Evolutionary conservation across 345 rosid species (phyloP), one percentile per base, ranked within the genome.

Genomic region (Gossypium herbaceum): DNA sequence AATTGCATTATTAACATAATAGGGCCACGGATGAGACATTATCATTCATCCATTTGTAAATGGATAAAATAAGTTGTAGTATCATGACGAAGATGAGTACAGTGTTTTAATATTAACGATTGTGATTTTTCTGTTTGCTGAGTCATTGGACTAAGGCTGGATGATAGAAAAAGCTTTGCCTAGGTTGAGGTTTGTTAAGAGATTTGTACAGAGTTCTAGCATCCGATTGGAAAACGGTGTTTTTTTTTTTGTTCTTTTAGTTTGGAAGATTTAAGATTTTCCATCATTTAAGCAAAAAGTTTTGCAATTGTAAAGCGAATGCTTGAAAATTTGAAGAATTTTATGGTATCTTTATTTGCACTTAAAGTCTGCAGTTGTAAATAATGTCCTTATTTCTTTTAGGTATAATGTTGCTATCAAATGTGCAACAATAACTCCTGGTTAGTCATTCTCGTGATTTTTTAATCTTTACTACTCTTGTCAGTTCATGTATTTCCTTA

Each of bases 351-450:
- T 34, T 70, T 70, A n/a, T 48, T 52, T 6, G 11, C 61, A 29
- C 11, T 27, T 70, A 69, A 61, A 43, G 54, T 34, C 48, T 68
- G 65, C 62, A 54, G 51, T 11, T 10, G 12, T 9, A 65, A 51
- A 65, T 0, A 3, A 17, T 70, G 44, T 60, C 45, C 8, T 7
- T 71, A 81, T 76, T 61, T 74, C 39, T 22, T 85, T 69, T 84
- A 95, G 99, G 92, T 90, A 95, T 71, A 93, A 95, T 51, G 98
- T 91, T 84, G 99, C 98, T 17, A 84, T 95, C 74, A 95, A 95
- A 86, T 95, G 99, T 79, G 99, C 99, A 57, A 95, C 98, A 55
- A 90, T 93, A 66, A 95, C 99, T 72, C 97, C 99, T 45, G 99
- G 99, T 95, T 72, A 73, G 90, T 78, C 62, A 69, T 77, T 73